phyloP scores from a whole-genome alignment of 2,329 filamentous ascomycete species.

The Dryadomyces quercivorus region DNA sequence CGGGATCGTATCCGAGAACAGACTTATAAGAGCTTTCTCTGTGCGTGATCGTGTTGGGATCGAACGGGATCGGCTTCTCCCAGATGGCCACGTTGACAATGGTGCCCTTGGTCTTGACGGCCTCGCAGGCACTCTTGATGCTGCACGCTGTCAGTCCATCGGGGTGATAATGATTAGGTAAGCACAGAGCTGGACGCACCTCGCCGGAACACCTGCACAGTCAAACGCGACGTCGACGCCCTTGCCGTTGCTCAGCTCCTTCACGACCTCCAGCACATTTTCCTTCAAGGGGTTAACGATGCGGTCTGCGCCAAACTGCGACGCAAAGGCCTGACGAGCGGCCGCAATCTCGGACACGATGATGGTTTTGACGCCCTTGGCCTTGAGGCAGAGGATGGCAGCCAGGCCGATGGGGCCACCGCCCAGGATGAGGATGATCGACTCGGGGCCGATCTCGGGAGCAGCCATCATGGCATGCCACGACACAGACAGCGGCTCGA shows the following conservation, averaged over 20 bases:
- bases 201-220: conserved; percentile 11
- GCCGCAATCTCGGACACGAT: conserved; percentile 43
- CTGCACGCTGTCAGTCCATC: not conserved
- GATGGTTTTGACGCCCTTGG: conserved; percentile 36
- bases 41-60: conserved; percentile 3
- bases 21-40: conserved; percentile 2
- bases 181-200: not conserved
- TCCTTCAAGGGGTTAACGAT: conserved; percentile 35
- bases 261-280: not conserved
- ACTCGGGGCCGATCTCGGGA: conserved; percentile 27
- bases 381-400: conserved; percentile 44
- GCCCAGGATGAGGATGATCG: conserved; percentile 42
- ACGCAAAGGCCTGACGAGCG: conserved; percentile 41
- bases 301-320: conserved; percentile 41
- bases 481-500: conserved; percentile 47
- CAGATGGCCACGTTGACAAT: conserved; percentile 5
- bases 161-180: not conserved
- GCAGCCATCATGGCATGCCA: conserved; percentile 43
- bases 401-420: conserved; percentile 49
- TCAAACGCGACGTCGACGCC: conserved; percentile 10
- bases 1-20: conserved; percentile 2
- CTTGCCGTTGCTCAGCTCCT: not conserved
- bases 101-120: conserved; percentile 2
- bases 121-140: conserved; percentile 1
- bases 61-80: conserved; percentile 2